A percentile compares a stretch with the other conserved stretches of the same genome.
Conservation (phyloP, 371 early-diverging fungal genomes). For the Circinella minor region DNA sequence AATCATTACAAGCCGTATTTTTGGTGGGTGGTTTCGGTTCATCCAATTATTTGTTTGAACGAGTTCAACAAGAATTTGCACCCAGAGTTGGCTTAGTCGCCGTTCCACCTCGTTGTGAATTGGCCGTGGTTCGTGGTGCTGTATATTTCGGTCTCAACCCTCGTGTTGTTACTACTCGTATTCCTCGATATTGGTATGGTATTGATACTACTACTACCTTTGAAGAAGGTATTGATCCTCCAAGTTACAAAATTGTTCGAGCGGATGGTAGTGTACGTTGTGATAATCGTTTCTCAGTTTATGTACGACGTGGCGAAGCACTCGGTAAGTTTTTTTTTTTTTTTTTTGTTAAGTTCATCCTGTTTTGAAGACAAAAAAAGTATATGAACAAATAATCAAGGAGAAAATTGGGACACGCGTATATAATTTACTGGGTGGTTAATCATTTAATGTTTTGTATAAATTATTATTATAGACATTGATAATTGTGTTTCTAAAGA, state of each 20-base stretch:
- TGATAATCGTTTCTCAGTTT: slow-evolving; percentile 52
- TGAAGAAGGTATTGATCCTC: slow-evolving; percentile 56
- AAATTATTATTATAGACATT: slow-evolving; percentile 27
- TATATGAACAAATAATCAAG: too few relatives aligned
- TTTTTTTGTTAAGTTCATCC: neutral
- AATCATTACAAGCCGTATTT: slow-evolving; percentile 51
- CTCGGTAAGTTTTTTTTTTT: slow-evolving; percentile 29
- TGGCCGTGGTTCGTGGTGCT: slow-evolving; percentile 55
- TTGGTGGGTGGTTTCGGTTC: slow-evolving; percentile 69
- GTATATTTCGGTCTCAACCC: slow-evolving; percentile 58
- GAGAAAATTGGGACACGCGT: too few relatives aligned
- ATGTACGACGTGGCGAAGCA: slow-evolving; percentile 47
- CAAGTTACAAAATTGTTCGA: slow-evolving; percentile 46
- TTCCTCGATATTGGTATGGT: slow-evolving; percentile 63
- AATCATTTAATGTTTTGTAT: too few relatives aligned
- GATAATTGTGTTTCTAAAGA: slow-evolving; percentile 50
- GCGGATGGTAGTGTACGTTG: slow-evolving; percentile 53
- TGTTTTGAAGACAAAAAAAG: neutral
- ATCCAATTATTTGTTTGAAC: slow-evolving; percentile 59
- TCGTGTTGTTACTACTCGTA: slow-evolving; percentile 54
- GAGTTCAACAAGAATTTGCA: slow-evolving; percentile 41
- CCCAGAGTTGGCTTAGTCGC: slow-evolving; percentile 47
- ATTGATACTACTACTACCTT: slow-evolving; percentile 57
- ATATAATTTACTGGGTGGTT: too few relatives aligned
- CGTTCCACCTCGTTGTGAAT: slow-evolving; percentile 54